Evolutionary conservation across 1,284 basidiomycete genomes (phyloP), one percentile per base, ranked within the genome.

Genomic region (Anthracocystis walkeri): DNA sequence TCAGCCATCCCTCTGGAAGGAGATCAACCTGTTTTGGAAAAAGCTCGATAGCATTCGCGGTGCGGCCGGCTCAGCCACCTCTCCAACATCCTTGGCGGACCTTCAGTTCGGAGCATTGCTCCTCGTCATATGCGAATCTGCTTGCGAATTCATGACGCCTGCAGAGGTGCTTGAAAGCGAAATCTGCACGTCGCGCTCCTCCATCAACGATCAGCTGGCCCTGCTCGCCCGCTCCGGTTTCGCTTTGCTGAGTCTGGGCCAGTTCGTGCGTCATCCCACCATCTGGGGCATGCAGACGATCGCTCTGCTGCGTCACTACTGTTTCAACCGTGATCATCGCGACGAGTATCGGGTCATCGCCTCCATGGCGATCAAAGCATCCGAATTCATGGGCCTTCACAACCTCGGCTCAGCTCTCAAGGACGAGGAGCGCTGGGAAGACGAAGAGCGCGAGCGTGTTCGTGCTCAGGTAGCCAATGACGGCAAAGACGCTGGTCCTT

Each of bases 391-490:
- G 46, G 80, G 76, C 5, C 56, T 78, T 52, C 73, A 79, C 38
- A 61, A 56, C 8, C 69, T 81, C 21, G 79, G 79, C 38, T 78
- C 70, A 1, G 79, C 79, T 7, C 54, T 68, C n/a, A 72, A 64
- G 25, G 79, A 81, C 29, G 73, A 79, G 42, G 67, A 76, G 12
- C 60, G 61, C 23, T 81, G 79, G 79, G 27, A 60, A 14, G 62
- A 81, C 7, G 68, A 72, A 38, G 60, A 51, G 33, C 68, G 55
- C 21, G 40, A 61, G 14, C 58, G 49, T 11, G 23, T 50, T 0
- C 54, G 50, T 12, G 23, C 7, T 1, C 59, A 60, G 33, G 38
- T n/a, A 11, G 25, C n/a, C 14, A 23, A 38, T 11, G 57, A 72
- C 10, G 56, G 64, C 41, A 65, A 66, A 25, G 60, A 59, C 14